phyloP scores from a whole-genome alignment of 371 early-diverging fungal species.

The Massospora cicadina region DNA sequence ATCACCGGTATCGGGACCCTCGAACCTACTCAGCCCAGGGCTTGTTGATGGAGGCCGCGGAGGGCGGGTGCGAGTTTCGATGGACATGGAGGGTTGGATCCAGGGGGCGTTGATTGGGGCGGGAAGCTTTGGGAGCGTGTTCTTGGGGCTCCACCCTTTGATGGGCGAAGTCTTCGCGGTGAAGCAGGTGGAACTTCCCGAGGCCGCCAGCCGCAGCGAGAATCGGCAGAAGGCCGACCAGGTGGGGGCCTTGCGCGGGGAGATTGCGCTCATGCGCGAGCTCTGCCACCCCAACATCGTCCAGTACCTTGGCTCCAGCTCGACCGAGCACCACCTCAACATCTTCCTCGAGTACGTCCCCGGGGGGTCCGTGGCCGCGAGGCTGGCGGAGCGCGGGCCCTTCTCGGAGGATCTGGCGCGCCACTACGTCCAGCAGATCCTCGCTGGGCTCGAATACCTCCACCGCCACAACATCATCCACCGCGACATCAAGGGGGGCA shows the following conservation, averaged over 20 bases:
- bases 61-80: background rate
- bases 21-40: slow-evolving; percentile 15
- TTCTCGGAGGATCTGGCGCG: slow-evolving; percentile 70
- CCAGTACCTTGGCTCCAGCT: slow-evolving; percentile 73
- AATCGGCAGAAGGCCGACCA: slow-evolving; percentile 31
- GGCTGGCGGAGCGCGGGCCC: slow-evolving; percentile 66
- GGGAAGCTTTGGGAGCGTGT: slow-evolving; percentile 96
- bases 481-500: slow-evolving; percentile 94
- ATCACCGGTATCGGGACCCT: slow-evolving; percentile 10
- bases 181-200: slow-evolving; percentile 87
- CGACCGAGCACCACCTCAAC: slow-evolving; percentile 61
- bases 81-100: slow-evolving; percentile 36
- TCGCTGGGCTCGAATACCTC: slow-evolving; percentile 85
- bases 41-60: background rate
- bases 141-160: slow-evolving; percentile 65
- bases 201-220: slow-evolving; percentile 40
- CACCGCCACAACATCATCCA: slow-evolving; percentile 94
- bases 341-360: slow-evolving; percentile 97
- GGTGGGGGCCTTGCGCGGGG: slow-evolving; percentile 69
- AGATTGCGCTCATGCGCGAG: slow-evolving; percentile 77
- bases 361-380: slow-evolving; percentile 83
- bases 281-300: slow-evolving; percentile 89
- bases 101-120: slow-evolving; percentile 84
- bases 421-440: slow-evolving; percentile 76
- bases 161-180: slow-evolving; percentile 91